Conservation (phyloP, 306 rosid species). For the Cucumis hystrix region DNA sequence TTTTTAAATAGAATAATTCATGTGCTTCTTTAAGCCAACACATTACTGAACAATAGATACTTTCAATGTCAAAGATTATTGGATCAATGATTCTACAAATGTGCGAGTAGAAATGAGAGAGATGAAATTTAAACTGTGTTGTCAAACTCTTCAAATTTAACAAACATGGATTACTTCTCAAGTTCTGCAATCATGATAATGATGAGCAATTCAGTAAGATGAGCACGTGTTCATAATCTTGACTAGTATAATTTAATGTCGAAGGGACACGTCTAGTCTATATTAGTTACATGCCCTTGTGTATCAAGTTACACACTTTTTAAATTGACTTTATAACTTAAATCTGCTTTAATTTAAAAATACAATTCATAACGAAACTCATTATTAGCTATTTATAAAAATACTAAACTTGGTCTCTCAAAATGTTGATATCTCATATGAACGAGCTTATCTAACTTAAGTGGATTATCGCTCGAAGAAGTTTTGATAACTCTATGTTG, state of each 20-base stretch:
- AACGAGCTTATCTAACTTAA: not conserved
- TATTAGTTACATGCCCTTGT: not conserved
- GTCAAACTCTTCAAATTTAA: not conserved
- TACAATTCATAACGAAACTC: no score
- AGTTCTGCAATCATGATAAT: not conserved
- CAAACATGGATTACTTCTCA: not conserved
- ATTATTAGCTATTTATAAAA: not conserved
- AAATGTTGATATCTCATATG: not conserved
- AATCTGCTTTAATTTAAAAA: no score
- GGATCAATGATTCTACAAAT: not conserved
- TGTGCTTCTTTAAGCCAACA: not conserved
- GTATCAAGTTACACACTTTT: not conserved
- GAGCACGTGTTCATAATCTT: not conserved
- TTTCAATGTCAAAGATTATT: not conserved
- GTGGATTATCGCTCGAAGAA: not conserved
- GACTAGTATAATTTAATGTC: not conserved
- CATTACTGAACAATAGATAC: not conserved
- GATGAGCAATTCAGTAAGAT: not conserved
- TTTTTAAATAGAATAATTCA: not conserved
- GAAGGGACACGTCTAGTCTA: not conserved
- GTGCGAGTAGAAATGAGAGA: not conserved
- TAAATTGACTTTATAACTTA: no score
- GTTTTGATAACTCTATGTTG: not conserved
- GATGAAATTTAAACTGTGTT: not conserved
- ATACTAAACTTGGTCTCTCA: not conserved